These are phyloP conservation scores for Phaeosphaeria sp. DNA, from an alignment of 2,329 filamentous ascomycete genomes.

Conservation along the genomic window DNA sequence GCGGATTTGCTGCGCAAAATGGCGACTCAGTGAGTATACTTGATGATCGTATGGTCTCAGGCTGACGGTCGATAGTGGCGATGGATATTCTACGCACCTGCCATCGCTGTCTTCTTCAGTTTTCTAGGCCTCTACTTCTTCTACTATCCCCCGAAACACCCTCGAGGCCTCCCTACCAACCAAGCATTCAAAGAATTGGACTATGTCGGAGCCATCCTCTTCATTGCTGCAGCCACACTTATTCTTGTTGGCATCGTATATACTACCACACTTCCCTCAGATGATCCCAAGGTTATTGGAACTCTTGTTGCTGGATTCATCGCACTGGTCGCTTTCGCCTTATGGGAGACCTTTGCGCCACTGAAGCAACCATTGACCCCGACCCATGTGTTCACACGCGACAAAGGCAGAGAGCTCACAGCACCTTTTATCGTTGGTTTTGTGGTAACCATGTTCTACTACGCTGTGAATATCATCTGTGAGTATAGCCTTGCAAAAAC, in stretches of 20 bases:
- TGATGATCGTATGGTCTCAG: neutral
- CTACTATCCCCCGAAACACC: conserved; percentile 52
- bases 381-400: conserved; percentile 54
- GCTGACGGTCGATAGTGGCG: neutral
- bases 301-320: conserved; percentile 41
- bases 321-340: conserved; percentile 35
- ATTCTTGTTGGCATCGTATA: conserved; percentile 46
- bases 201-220: conserved; percentile 42
- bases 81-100: conserved; percentile 41
- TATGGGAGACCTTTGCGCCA: conserved; percentile 41
- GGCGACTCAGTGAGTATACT: conserved; percentile 22
- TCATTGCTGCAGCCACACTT: conserved; percentile 33
- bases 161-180: conserved; percentile 34
- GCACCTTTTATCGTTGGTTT: conserved; percentile 54
- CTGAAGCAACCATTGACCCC: conserved; percentile 49
- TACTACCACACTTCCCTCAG: conserved; percentile 31
- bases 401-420: conserved; percentile 56
- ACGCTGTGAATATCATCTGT: conserved; percentile 55
- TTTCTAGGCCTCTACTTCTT: conserved; percentile 53
- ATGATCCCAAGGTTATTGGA: conserved; percentile 38
- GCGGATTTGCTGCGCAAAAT: conserved; percentile 50
- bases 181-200: conserved; percentile 39
- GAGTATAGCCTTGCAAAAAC: conserved; percentile 5
- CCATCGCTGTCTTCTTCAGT: conserved; percentile 54
- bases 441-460: conserved; percentile 62